Percentiles rank a stretch among this genome's conserved stretches.
Conservation (phyloP, 768 basidiomycete genomes). For the Russula sp. region DNA sequence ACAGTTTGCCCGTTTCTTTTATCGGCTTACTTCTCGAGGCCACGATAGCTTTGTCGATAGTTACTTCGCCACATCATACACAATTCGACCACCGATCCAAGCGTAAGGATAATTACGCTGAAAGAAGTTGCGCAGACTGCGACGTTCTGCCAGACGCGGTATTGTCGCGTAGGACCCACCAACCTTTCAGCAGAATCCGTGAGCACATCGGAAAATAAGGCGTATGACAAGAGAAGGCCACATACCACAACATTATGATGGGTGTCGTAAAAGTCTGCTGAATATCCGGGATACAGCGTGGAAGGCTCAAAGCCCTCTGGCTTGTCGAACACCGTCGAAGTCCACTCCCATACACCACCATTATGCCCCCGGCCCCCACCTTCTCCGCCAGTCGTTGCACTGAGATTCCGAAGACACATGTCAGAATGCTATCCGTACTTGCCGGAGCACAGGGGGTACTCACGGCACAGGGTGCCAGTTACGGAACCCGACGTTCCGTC, state of each 20-base stretch:
- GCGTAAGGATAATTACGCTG: conserved; percentile 87
- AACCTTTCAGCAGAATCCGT: conserved; percentile 41
- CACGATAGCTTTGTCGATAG: background rate
- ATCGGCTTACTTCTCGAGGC: background rate
- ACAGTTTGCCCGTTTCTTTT: background rate
- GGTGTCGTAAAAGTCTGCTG: conserved; percentile 86
- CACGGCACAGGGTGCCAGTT: conserved; percentile 94
- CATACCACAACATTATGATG: conserved; percentile 82
- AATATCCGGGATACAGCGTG: conserved; percentile 82
- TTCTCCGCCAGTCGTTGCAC: conserved; percentile 60
- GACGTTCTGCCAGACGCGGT: conserved; percentile 71
- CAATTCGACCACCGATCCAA: conserved; percentile 73
- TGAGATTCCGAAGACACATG: conserved; percentile 24
- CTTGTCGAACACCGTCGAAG: conserved; percentile 65
- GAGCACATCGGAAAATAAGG: background rate
- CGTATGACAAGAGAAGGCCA: conserved; percentile 18
- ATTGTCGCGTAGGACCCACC: conserved; percentile 88
- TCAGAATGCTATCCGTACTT: background rate
- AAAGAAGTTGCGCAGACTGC: conserved; percentile 83
- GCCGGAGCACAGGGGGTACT: conserved; percentile 28
- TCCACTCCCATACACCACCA: conserved; percentile 99
- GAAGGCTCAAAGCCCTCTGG: conserved; percentile 74
- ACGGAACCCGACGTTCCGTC: conserved; percentile 78
- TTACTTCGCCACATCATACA: conserved; percentile 36
- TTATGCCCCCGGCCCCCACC: conserved; percentile 63